Evolutionary conservation across 257 asterid species (phyloP).

Genomic region (Dorcoceras hygrometricum): DNA sequence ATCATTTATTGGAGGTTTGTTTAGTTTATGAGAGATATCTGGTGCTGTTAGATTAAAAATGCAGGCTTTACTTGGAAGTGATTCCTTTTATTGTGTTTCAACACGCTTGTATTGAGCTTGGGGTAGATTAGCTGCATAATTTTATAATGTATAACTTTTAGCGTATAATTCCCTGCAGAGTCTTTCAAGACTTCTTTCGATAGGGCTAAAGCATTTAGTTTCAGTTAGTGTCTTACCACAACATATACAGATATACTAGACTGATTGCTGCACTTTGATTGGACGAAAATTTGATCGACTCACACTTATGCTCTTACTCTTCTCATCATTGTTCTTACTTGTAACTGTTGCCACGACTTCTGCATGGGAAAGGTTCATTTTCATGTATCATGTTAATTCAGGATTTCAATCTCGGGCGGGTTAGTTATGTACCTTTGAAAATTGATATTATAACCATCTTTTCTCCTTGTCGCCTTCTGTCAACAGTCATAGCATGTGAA

Average conservation of each 20-base stretch:
- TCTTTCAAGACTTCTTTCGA: background rate
- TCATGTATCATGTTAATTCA: too few species aligned
- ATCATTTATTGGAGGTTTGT: too few species aligned
- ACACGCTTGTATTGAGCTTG: background rate
- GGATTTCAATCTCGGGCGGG: too few species aligned
- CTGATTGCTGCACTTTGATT: background rate
- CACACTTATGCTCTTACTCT: background rate
- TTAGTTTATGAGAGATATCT: background rate
- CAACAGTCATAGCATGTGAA: too few species aligned
- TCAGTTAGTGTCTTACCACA: background rate
- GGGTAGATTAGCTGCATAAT: background rate
- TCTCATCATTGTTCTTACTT: background rate
- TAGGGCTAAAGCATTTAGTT: too few species aligned
- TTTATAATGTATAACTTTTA: background rate
- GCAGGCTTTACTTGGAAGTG: background rate
- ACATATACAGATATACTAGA: too few species aligned
- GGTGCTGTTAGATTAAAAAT: background rate
- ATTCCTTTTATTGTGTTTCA: background rate
- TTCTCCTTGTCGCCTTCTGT: too few species aligned
- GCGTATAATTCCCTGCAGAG: too few species aligned
- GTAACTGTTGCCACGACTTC: too few species aligned
- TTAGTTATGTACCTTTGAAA: too few species aligned
- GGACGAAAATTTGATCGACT: background rate
- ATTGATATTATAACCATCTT: too few species aligned
- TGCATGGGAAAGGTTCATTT: too few species aligned